Percentiles rank a stretch among this genome's conserved stretches.
These are phyloP conservation scores for Crithidia brevicula DNA, from an alignment of 208 protist species.

Conservation along the genomic window DNA sequence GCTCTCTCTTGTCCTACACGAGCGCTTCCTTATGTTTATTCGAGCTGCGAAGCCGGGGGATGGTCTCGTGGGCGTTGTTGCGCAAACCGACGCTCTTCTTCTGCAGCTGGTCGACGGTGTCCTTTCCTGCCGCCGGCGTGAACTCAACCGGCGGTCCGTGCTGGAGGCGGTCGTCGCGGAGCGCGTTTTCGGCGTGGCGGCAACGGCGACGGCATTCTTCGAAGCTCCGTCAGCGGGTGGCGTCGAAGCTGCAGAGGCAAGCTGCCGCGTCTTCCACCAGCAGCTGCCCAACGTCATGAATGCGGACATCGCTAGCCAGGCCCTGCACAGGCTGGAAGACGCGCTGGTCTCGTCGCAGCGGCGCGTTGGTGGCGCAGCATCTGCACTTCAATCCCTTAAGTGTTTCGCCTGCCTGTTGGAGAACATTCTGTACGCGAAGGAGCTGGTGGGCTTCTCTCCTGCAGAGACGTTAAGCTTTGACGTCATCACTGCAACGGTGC, in stretches of 20 bases:
- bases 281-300: slow-evolving; percentile 30
- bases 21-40: slow-evolving; percentile 17
- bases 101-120: slow-evolving; percentile 26
- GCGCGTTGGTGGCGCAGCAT: neutral
- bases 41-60: neutral
- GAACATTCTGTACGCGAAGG: slow-evolving; percentile 37
- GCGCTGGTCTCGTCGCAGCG: slow-evolving; percentile 27
- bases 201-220: slow-evolving; percentile 29
- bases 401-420: slow-evolving; percentile 45
- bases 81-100: slow-evolving; percentile 20
- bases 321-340: slow-evolving; percentile 26
- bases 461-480: slow-evolving; percentile 46
- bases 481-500: slow-evolving; percentile 33
- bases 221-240: slow-evolving; percentile 18
- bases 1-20: slow-evolving; percentile 32
- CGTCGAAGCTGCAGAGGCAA: slow-evolving; percentile 27
- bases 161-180: slow-evolving; percentile 35
- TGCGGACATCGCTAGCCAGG: slow-evolving; percentile 13
- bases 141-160: slow-evolving; percentile 32
- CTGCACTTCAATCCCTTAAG: slow-evolving; percentile 20
- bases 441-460: slow-evolving; percentile 34
- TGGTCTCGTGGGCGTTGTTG: neutral
- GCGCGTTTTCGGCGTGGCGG: slow-evolving; percentile 18
- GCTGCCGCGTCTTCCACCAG: slow-evolving; percentile 26
- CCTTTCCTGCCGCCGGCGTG: slow-evolving; percentile 33